phyloP scores from a whole-genome alignment of 495 filamentous ascomycete genomes.

The Neurospora sp. region DNA sequence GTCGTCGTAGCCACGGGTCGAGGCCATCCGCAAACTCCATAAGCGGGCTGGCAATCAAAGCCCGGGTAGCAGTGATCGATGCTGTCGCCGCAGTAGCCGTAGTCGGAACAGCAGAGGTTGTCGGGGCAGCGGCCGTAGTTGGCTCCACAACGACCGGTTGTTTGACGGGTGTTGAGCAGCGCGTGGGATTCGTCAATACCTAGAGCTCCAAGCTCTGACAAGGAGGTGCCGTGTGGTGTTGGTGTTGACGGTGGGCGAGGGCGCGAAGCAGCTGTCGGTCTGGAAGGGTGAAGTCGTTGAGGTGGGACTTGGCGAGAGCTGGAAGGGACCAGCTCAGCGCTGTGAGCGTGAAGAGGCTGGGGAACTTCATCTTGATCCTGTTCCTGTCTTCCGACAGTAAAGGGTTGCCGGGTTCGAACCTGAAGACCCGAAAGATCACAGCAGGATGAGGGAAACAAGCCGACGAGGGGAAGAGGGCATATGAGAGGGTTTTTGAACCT shows the following conservation, averaged over 20 bases:
- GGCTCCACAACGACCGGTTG: conserved; percentile 11
- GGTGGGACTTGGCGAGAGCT: neutral
- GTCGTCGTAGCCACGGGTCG: conserved; percentile 8
- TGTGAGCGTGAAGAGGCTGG: neutral
- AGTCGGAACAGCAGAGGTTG: conserved; percentile 31
- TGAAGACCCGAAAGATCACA: neutral
- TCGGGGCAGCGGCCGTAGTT: conserved; percentile 13
- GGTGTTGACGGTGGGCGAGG: neutral
- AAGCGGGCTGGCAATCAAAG: conserved; percentile 39
- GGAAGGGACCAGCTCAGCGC: neutral
- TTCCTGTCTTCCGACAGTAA: neutral
- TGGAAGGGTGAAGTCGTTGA: neutral
- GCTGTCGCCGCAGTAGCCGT: conserved; percentile 42
- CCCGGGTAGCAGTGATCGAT: conserved; percentile 37
- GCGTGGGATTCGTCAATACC: too few species aligned
- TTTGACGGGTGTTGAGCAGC: too few species aligned
- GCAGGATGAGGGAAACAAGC: neutral
- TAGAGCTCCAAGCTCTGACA: too few species aligned
- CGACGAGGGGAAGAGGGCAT: neutral
- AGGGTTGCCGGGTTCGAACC: neutral
- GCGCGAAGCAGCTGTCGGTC: neutral
- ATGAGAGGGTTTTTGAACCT: neutral
- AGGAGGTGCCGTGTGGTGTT: too few species aligned
- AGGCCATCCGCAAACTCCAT: conserved; percentile 30
- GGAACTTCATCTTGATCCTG: neutral